Conservation (phyloP, 495 filamentous ascomycete genomes). For the Amniculicola lignicola region DNA sequence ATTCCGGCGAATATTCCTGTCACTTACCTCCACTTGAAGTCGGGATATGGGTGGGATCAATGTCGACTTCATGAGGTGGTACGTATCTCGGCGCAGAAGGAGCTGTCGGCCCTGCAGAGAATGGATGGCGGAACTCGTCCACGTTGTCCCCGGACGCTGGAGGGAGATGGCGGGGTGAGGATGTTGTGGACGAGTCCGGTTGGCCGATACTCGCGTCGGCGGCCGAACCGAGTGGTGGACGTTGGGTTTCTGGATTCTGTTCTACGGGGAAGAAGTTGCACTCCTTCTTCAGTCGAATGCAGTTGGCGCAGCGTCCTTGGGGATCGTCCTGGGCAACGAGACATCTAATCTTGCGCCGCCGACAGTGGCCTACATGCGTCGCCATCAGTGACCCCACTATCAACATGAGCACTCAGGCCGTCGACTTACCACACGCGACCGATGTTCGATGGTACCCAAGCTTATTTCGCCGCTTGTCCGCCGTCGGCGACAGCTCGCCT, state of each 20-base stretch:
- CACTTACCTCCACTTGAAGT: conserved; percentile 21
- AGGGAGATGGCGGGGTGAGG: conserved; percentile 29
- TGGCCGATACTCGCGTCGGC: conserved; percentile 20
- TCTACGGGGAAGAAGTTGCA: conserved; percentile 94
- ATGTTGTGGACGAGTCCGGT: conserved; percentile 33
- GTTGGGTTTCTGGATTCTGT: conserved; percentile 55
- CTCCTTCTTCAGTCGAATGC: conserved; percentile 92
- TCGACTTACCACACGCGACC: conserved; percentile 88
- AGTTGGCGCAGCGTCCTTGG: conserved; percentile 87
- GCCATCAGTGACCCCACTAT: background rate
- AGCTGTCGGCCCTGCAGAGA: background rate
- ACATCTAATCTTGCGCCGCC: conserved; percentile 92
- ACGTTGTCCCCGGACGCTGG: conserved; percentile 16
- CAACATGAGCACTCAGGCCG: background rate
- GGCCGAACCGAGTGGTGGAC: conserved; percentile 21
- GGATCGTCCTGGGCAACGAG: conserved; percentile 73
- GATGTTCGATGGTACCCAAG: conserved; percentile 96
- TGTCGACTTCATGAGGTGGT: conserved; percentile 9
- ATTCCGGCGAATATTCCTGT: background rate
- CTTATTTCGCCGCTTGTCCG: conserved; percentile 91
- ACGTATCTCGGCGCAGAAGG: conserved; percentile 17
- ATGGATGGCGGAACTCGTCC: conserved; percentile 30
- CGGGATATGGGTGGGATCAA: conserved; percentile 15
- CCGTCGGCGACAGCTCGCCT: conserved; percentile 48
- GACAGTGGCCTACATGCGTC: conserved; percentile 73